A percentile compares a stretch with the other conserved stretches of the same genome.
These are phyloP conservation scores for Helotiales sp. DNA, from an alignment of 2,329 filamentous ascomycete genomes.

Conservation along the genomic window DNA sequence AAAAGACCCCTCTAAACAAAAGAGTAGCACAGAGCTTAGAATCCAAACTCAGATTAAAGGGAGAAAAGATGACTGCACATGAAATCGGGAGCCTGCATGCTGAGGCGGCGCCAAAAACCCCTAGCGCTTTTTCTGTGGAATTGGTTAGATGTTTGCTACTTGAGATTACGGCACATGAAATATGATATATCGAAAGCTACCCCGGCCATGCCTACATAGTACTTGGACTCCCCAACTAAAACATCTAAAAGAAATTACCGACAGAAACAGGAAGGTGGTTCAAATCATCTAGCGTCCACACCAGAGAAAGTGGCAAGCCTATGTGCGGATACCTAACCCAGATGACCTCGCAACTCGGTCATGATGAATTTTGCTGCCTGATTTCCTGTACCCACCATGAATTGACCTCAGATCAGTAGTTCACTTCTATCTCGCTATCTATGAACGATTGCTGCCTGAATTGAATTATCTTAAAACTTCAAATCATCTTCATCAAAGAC, in stretches of 20 bases:
- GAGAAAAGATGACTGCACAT: neutral
- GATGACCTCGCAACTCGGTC: neutral
- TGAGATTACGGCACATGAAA: neutral
- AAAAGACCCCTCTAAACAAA: too few relatives aligned
- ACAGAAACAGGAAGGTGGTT: neutral
- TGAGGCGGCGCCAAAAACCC: neutral
- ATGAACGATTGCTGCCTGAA: conserved; percentile 6
- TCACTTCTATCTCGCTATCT: neutral
- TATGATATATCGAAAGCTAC: neutral
- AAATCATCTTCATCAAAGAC: neutral
- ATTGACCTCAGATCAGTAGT: neutral
- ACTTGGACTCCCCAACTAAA: neutral
- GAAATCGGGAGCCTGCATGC: neutral
- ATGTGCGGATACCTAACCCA: neutral
- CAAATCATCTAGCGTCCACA: neutral
- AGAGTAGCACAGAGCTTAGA: too few relatives aligned
- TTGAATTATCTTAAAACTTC: neutral
- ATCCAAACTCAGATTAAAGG: too few relatives aligned
- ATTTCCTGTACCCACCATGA: neutral
- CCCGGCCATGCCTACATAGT: neutral
- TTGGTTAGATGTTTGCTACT: neutral
- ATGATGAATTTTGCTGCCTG: neutral
- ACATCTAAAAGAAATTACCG: neutral
- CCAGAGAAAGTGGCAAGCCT: neutral
- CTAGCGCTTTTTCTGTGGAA: neutral